Evolutionary conservation across 192 early-diverging fungal genomes (phyloP).

Genomic region (Podila epigama): DNA sequence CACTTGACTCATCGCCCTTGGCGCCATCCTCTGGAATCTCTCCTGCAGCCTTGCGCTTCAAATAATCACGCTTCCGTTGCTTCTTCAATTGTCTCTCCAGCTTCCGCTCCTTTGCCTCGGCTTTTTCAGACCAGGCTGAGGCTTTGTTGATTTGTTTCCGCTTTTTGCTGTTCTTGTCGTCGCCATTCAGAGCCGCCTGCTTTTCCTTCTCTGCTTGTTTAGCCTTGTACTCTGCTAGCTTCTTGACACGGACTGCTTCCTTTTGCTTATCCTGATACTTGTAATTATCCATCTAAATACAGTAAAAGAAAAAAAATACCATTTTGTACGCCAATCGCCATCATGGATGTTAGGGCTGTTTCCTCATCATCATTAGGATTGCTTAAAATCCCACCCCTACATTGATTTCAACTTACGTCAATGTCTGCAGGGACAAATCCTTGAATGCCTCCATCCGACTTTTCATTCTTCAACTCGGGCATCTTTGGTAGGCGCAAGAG

Average conservation of each 20-base stretch:
- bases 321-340: no score
- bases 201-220: conserved; percentile 43
- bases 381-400: no score
- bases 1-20: conserved; percentile 19
- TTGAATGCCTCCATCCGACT: conserved; percentile 50
- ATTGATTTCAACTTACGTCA: conserved; percentile 39
- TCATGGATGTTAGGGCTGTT: no score
- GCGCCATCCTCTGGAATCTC: conserved; percentile 17
- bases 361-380: no score
- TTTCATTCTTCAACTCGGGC: conserved; percentile 83
- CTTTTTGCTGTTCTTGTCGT: conserved; percentile 45
- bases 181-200: conserved; percentile 40
- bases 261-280: conserved; percentile 74
- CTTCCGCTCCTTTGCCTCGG: conserved; percentile 69
- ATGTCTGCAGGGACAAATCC: conserved; percentile 51
- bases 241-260: conserved; percentile 70
- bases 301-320: conserved; percentile 12
- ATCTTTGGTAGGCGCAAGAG: conserved; percentile 89
- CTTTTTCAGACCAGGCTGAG: conserved; percentile 76
- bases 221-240: conserved; percentile 51
- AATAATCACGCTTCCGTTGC: conserved; percentile 58
- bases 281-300: conserved; percentile 63
- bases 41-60: conserved; percentile 51
- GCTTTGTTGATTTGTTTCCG: conserved; percentile 33
- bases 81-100: conserved; percentile 74